Percentiles rank a stretch among this genome's conserved stretches.
phyloP scores from a whole-genome alignment of 495 filamentous ascomycete species.

The Glutinoglossum americanum region DNA sequence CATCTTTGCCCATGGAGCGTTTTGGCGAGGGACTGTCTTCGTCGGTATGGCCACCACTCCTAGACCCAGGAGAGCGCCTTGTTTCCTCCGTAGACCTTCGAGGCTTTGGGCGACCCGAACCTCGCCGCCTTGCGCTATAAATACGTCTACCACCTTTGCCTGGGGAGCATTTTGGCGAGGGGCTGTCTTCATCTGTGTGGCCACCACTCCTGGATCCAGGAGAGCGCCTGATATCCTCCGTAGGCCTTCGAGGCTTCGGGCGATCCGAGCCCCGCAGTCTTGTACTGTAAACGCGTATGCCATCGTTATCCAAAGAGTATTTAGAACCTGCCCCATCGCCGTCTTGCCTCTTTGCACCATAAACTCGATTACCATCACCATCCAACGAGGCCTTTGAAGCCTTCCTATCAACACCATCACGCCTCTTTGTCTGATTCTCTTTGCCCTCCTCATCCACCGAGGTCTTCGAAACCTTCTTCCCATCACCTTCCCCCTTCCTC shows the following conservation, averaged over 20 bases:
- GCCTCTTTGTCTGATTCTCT: not conserved
- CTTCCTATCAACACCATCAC: not conserved
- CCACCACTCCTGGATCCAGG: not conserved
- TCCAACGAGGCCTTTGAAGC: not conserved
- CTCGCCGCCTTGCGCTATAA: not conserved
- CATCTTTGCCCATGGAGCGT: no score
- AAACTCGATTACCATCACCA: not conserved
- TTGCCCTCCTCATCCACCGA: not conserved
- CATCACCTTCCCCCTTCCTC: not conserved
- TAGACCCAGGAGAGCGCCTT: not conserved
- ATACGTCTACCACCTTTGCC: no score
- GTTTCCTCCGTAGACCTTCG: not conserved
- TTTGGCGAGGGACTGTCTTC: not conserved
- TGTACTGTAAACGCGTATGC: not conserved
- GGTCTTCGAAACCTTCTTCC: not conserved
- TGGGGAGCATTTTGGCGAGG: no score
- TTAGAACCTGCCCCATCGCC: not conserved
- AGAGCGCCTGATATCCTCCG: not conserved
- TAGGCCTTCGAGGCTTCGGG: not conserved
- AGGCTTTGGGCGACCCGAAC: not conserved
- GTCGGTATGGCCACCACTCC: not conserved
- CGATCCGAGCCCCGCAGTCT: not conserved
- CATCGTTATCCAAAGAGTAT: not conserved
- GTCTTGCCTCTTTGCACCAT: not conserved
- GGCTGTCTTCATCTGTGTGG: not conserved